Evolutionary conservation across 352 stramenopile genomes (phyloP).

Genomic region (Phytophthora megakarya): DNA sequence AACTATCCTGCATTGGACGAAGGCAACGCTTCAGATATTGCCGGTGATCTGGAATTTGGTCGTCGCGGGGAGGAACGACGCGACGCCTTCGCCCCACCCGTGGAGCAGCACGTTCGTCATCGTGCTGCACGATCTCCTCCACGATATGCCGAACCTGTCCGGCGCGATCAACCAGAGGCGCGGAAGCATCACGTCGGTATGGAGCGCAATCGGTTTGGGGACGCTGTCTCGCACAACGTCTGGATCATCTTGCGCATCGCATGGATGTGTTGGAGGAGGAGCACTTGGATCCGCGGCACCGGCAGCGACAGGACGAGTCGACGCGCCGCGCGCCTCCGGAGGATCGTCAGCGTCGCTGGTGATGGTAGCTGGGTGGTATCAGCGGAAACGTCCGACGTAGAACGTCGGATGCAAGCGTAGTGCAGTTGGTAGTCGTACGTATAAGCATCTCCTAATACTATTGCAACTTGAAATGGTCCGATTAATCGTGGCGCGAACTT

Average conservation of each 20-base stretch:
- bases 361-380: slow-evolving; percentile 8
- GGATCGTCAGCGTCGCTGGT: slow-evolving; percentile 1
- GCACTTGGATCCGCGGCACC: neutral
- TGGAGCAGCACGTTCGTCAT: neutral
- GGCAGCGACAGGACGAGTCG: too few relatives aligned
- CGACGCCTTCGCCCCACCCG: neutral
- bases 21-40: slow-evolving; percentile 8
- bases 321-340: too few relatives aligned
- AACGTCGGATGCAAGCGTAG: slow-evolving; percentile 21
- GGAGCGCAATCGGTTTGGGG: neutral
- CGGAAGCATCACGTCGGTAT: neutral
- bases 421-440: slow-evolving; percentile 19
- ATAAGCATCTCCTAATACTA: slow-evolving; percentile 7
- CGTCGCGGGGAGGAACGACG: neutral
- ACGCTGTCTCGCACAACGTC: neutral
- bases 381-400: slow-evolving; percentile 13
- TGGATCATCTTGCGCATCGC: neutral
- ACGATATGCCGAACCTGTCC: slow-evolving; percentile 5
- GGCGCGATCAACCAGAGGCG: slow-evolving; percentile 4
- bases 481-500: slow-evolving; percentile 24
- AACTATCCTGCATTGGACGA: neutral
- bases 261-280: neutral
- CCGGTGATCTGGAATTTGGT: neutral
- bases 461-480: slow-evolving; percentile 1
- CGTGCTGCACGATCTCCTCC: neutral